Evolutionary conservation across 495 filamentous ascomycete genomes (phyloP).

Genomic region (Cercophora samala): DNA sequence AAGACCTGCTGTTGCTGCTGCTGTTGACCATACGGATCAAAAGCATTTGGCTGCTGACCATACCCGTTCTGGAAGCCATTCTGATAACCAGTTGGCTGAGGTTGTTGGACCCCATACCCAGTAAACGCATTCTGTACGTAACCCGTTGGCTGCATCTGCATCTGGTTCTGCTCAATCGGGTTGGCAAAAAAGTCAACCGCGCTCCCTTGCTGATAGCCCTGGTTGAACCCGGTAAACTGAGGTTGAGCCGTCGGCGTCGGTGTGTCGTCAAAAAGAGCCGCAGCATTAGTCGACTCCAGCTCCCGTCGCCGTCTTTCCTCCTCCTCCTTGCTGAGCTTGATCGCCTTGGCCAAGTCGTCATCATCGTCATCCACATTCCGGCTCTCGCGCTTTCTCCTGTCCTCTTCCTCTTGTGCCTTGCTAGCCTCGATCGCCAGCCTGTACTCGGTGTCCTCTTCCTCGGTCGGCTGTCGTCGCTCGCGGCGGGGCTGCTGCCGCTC

Average conservation of each 20-base stretch:
- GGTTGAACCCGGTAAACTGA: slow-evolving; percentile 86
- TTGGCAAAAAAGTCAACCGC: slow-evolving; percentile 98
- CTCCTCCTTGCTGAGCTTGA: slow-evolving; percentile 93
- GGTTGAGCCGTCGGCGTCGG: slow-evolving; percentile 58
- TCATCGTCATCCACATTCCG: slow-evolving; percentile 58
- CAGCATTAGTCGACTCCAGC: slow-evolving; percentile 83
- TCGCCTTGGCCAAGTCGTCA: slow-evolving; percentile 89
- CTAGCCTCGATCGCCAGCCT: slow-evolving; percentile 91
- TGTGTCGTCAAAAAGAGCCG: slow-evolving; percentile 83
- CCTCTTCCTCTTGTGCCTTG: slow-evolving; percentile 93
- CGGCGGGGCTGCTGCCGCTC: slow-evolving; percentile 45
- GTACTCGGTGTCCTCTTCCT: slow-evolving; percentile 93
- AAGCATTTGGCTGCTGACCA: slow-evolving; percentile 34
- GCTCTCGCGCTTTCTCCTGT: slow-evolving; percentile 74
- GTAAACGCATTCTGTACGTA: slow-evolving; percentile 84
- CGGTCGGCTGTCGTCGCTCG: slow-evolving; percentile 48
- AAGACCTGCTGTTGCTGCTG: slow-evolving; percentile 58
- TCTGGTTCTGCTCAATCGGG: slow-evolving; percentile 67
- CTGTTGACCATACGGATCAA: slow-evolving; percentile 49
- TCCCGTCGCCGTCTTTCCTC: slow-evolving; percentile 82
- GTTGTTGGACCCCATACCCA: slow-evolving; percentile 22
- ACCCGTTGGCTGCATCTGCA: slow-evolving; percentile 75
- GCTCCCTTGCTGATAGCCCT: slow-evolving; percentile 93
- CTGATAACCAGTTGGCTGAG: slow-evolving; percentile 61
- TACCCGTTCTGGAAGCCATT: slow-evolving; percentile 54